phyloP scores from a whole-genome alignment of 306 rosid genomes.

The Elaeagnus macrophylla region DNA sequence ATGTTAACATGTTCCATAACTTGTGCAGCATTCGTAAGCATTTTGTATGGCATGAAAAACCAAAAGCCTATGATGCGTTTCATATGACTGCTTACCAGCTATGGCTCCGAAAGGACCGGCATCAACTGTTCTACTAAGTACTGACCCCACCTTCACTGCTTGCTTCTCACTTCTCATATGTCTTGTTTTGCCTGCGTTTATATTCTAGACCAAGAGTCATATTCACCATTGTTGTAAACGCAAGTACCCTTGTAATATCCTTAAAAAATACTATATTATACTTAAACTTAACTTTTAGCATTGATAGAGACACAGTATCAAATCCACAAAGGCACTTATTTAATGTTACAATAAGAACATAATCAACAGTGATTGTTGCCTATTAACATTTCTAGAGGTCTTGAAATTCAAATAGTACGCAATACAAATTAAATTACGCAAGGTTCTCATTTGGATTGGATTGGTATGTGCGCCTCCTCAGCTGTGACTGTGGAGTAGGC shows the following conservation, averaged over 20 bases:
- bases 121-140: constrained; percentile 9
- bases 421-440: constrained; percentile 16
- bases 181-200: too few relatives aligned
- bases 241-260: too few relatives aligned
- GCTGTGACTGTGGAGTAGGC: constrained; percentile 69
- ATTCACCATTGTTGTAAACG: too few relatives aligned
- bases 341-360: too few relatives aligned
- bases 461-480: constrained; percentile 88
- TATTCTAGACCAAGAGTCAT: too few relatives aligned
- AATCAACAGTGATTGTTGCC: too few relatives aligned
- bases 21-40: constrained; percentile 20
- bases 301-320: too few relatives aligned
- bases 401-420: constrained; percentile 4
- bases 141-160: constrained; percentile 1
- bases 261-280: too few relatives aligned
- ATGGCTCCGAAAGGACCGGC: constrained; percentile 19
- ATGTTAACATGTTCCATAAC: constrained; percentile 18
- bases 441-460: constrained; percentile 46
- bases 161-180: too few relatives aligned
- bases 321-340: too few relatives aligned
- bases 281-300: too few relatives aligned
- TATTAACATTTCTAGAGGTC: constrained; percentile 1
- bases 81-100: constrained; percentile 31
- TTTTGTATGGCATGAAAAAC: constrained; percentile 23
- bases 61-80: constrained; percentile 24